Evolutionary conservation across 306 rosid genomes (phyloP).

Genomic region (Corylus avellana): DNA sequence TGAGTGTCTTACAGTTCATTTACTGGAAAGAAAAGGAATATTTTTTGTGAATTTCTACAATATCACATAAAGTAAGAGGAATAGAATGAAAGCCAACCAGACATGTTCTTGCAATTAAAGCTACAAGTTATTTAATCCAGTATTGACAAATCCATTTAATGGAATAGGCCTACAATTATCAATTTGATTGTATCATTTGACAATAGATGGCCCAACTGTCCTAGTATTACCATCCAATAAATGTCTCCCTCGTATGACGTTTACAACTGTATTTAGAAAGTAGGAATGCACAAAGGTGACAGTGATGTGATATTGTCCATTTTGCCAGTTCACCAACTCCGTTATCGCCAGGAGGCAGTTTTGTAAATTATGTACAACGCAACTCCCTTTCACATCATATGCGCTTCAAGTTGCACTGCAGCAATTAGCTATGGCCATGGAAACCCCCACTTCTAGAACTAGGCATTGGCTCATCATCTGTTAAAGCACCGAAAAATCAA

Average conservation of each 20-base stretch:
- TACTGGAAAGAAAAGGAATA: no score
- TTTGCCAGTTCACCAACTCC: constrained; percentile 26
- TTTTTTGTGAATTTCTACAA: no score
- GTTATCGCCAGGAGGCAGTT: constrained; percentile 32
- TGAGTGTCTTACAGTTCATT: no score
- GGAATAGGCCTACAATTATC: constrained; percentile 26
- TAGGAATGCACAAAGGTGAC: constrained; percentile 11
- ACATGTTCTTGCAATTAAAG: constrained; percentile 4
- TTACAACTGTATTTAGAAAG: constrained; percentile 32
- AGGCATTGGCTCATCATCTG: constrained; percentile 60
- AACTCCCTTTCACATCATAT: constrained; percentile 22
- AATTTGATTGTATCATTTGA: constrained; percentile 9
- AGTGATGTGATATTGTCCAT: constrained; percentile 21
- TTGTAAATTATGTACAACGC: constrained; percentile 45
- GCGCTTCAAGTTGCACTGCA: constrained; percentile 24
- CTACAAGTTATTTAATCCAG: constrained; percentile 27
- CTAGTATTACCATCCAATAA: constrained; percentile 5
- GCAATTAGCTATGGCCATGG: constrained; percentile 33
- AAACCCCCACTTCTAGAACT: constrained; percentile 45
- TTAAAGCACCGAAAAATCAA: constrained; percentile 23
- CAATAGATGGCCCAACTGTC: neutral
- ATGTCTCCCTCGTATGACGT: constrained; percentile 22
- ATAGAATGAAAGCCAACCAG: no score
- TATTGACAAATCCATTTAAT: constrained; percentile 25
- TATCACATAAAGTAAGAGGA: no score